Evolutionary conservation across 2,329 filamentous ascomycete genomes (phyloP).

Genomic region (Cladophialophora psammophila): DNA sequence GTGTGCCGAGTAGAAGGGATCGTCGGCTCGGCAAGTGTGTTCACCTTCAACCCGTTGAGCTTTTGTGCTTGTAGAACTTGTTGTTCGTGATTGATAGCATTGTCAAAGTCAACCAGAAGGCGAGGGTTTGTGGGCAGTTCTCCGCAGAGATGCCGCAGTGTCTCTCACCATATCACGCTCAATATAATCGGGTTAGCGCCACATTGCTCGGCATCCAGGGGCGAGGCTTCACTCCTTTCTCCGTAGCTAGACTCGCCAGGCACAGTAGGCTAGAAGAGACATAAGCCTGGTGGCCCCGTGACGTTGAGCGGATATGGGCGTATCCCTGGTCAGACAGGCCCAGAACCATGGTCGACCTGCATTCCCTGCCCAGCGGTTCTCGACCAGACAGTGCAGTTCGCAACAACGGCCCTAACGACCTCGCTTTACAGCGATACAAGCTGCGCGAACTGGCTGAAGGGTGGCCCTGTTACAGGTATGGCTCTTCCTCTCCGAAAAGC

Average conservation of each 20-base stretch:
- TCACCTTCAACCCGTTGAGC: not conserved
- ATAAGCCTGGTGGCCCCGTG: not conserved
- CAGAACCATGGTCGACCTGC: conserved; percentile 19
- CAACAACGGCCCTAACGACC: conserved; percentile 57
- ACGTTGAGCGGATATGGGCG: not conserved
- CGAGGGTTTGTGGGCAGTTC: no score
- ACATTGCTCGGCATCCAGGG: not conserved
- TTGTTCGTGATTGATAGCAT: no score
- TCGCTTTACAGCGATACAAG: conserved; percentile 56
- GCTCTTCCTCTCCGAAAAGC: not conserved
- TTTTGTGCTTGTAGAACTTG: no score
- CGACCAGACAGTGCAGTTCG: conserved; percentile 42
- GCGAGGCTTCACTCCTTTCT: not conserved
- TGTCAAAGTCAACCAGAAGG: no score
- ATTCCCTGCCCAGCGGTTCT: conserved; percentile 28
- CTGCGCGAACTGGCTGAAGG: conserved; percentile 59
- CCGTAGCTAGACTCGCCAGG: not conserved
- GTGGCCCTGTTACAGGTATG: conserved; percentile 57
- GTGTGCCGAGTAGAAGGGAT: not conserved
- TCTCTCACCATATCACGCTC: no score
- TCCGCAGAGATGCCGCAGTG: no score
- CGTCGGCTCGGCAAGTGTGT: not conserved
- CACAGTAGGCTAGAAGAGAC: not conserved
- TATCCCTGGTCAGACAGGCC: not conserved
- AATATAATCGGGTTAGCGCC: not conserved